phyloP scores from a whole-genome alignment of 441 rosid genomes.

The Croton laevigatus region DNA sequence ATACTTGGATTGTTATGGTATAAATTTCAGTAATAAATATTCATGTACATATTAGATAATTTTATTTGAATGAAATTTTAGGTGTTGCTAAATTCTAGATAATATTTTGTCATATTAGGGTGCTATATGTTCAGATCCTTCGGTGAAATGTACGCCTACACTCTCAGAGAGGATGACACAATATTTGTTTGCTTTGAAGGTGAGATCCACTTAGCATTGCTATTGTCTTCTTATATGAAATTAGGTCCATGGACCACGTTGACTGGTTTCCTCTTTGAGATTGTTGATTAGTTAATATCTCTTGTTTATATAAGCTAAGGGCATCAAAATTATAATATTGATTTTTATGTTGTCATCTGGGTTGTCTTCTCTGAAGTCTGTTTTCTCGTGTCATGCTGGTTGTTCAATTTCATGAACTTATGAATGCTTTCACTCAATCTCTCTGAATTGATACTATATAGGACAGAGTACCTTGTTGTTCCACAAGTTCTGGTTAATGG shows the following conservation, averaged over 20 bases:
- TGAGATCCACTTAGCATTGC: constrained; percentile 23
- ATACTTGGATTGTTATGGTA: constrained; percentile 4
- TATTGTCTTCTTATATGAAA: background rate
- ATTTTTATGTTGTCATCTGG: background rate
- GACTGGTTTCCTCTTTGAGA: background rate
- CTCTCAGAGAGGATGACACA: constrained; percentile 42
- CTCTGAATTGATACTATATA: background rate
- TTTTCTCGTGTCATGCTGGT: constrained; percentile 2
- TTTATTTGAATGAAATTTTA: background rate
- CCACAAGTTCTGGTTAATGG: background rate
- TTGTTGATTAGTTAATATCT: background rate
- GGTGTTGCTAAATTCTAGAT: constrained; percentile 5
- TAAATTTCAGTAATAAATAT: background rate
- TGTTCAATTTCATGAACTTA: background rate
- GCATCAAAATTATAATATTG: background rate
- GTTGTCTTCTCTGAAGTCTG: background rate
- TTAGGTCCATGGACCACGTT: constrained; percentile 3
- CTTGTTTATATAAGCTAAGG: background rate
- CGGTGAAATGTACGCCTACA: constrained; percentile 29
- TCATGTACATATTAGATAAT: background rate
- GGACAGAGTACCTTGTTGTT: background rate
- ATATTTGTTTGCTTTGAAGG: constrained; percentile 58
- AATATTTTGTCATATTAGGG: constrained; percentile 32
- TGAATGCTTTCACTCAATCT: background rate
- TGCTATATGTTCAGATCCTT: constrained; percentile 30